These are phyloP conservation scores for Citrus reticulata DNA, from an alignment of 345 rosid genomes.

Conservation along the genomic window DNA sequence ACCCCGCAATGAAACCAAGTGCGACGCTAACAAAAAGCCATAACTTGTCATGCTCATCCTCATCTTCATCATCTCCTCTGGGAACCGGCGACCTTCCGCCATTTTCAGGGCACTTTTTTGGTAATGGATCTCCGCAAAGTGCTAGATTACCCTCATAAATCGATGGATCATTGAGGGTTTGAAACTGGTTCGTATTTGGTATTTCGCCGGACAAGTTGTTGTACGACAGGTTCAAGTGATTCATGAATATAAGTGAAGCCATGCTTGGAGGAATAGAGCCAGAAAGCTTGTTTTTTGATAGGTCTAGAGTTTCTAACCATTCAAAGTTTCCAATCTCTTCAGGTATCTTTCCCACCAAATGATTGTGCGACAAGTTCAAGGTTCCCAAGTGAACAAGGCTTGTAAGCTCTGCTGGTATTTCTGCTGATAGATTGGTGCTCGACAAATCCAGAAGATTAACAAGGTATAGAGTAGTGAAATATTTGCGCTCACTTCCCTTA, in stretches of 20 bases:
- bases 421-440: constrained; percentile 15
- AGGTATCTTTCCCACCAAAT: constrained; percentile 18
- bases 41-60: not conserved
- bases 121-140: constrained; percentile 25
- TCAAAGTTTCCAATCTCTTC: constrained; percentile 9
- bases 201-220: constrained; percentile 24
- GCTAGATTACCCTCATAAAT: constrained; percentile 12
- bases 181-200: constrained; percentile 14
- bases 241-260: too few relatives aligned
- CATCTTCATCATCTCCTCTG: not conserved
- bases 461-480: not conserved
- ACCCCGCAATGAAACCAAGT: constrained; percentile 25
- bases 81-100: too few relatives aligned
- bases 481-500: too few relatives aligned
- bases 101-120: not conserved
- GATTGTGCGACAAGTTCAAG: constrained; percentile 20
- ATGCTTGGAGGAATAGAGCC: constrained; percentile 20
- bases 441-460: constrained; percentile 19
- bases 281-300: constrained; percentile 22
- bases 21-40: constrained; percentile 22
- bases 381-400: constrained; percentile 9
- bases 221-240: constrained; percentile 22
- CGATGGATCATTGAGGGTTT: constrained; percentile 9
- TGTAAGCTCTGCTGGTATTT: constrained; percentile 20
- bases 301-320: constrained; percentile 24